phyloP scores from a whole-genome alignment of 2,329 filamentous ascomycete genomes.

The Pestalotiopsis sp. region DNA sequence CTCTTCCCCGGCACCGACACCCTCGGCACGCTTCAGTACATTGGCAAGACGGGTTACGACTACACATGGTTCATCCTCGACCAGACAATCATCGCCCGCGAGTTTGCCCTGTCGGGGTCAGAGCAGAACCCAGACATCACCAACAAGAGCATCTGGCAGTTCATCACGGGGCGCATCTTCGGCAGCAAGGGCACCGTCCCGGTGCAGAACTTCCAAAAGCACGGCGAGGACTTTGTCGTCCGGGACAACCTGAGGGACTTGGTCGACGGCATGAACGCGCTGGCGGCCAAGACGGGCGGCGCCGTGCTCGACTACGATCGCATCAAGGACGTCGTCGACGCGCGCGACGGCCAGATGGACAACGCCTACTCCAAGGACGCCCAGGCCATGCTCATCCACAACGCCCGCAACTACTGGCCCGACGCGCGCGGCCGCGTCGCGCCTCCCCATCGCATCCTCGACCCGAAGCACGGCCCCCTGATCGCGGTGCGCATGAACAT shows the following conservation, averaged over 20 bases:
- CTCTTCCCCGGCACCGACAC: conserved; percentile 62
- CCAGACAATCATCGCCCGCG: conserved; percentile 60
- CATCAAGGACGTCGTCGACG: conserved; percentile 50
- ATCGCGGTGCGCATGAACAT: conserved; percentile 65
- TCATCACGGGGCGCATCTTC: conserved; percentile 51
- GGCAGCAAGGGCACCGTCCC: conserved; percentile 53
- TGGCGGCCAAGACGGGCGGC: conserved; percentile 48
- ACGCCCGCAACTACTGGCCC: conserved; percentile 57
- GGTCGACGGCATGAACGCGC: conserved; percentile 60
- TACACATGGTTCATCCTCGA: conserved; percentile 67
- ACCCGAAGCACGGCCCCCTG: conserved; percentile 57
- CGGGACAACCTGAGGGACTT: conserved; percentile 57
- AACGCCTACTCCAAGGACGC: conserved; percentile 63
- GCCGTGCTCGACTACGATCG: conserved; percentile 47
- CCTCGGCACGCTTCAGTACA: conserved; percentile 58
- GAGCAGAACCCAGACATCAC: conserved; percentile 67
- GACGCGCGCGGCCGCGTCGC: conserved; percentile 55
- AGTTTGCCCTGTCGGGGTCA: conserved; percentile 64
- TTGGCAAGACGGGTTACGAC: conserved; percentile 62
- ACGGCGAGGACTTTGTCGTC: conserved; percentile 63
- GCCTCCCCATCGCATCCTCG: conserved; percentile 54
- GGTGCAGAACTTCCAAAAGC: conserved; percentile 61
- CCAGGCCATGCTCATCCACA: conserved; percentile 64
- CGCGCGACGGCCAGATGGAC: conserved; percentile 57
- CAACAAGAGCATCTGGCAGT: conserved; percentile 55